Evolutionary conservation across 805 yeast species (phyloP).

Genomic region (Trichomonascus vanleenenianus): DNA sequence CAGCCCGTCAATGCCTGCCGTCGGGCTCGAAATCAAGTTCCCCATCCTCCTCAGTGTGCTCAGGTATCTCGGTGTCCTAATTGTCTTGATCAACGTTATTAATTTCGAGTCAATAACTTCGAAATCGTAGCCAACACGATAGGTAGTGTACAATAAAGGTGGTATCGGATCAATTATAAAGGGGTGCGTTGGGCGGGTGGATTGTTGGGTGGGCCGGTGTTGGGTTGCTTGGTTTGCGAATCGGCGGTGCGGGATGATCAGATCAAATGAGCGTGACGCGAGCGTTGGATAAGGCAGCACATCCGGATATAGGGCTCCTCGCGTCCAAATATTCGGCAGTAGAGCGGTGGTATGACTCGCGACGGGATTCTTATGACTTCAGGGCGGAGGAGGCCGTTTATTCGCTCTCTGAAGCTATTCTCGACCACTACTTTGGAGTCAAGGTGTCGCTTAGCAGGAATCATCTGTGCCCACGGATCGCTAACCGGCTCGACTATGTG

Average conservation of each 20-base stretch:
- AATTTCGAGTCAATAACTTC: too few species aligned
- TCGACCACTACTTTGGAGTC: conserved; percentile 12
- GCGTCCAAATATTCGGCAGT: neutral
- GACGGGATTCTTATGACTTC: conserved; percentile 7
- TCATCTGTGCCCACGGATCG: conserved; percentile 17
- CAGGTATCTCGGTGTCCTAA: neutral
- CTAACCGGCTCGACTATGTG: conserved; percentile 25
- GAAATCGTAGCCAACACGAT: too few species aligned
- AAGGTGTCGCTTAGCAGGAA: conserved; percentile 7
- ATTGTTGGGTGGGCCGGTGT: neutral
- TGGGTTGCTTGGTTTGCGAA: neutral
- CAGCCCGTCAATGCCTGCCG: conserved; percentile 15
- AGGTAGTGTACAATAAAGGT: too few species aligned
- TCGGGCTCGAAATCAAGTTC: neutral
- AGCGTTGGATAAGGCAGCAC: neutral
- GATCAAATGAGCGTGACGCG: neutral
- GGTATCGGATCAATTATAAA: neutral
- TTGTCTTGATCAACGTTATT: neutral
- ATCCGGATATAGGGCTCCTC: neutral
- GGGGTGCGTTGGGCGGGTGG: neutral
- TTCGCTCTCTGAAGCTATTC: conserved; percentile 8
- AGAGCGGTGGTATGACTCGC: neutral
- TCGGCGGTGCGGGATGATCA: neutral
- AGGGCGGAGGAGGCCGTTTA: conserved; percentile 6
- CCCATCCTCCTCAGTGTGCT: conserved; percentile 2